These are phyloP conservation scores for Malus orientalis DNA, from an alignment of 306 rosid genomes.

Conservation along the genomic window DNA sequence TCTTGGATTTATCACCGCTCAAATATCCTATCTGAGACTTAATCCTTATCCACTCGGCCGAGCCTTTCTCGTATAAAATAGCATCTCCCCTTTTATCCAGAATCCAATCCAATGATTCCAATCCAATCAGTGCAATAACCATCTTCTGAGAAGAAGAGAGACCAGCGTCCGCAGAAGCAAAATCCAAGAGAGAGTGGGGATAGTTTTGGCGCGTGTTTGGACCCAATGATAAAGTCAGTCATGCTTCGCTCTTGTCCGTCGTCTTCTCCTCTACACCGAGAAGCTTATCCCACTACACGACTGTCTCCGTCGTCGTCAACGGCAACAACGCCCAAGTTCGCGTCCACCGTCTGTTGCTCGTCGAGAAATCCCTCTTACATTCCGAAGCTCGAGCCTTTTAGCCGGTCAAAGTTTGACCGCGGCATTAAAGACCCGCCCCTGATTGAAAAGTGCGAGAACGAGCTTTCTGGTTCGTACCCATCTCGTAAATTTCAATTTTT, in stretches of 20 bases:
- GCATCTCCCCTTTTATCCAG: not conserved
- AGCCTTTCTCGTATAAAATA: not conserved
- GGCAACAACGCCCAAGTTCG: conserved; percentile 8
- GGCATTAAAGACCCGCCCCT: conserved; percentile 58
- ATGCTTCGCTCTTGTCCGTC: conserved; percentile 34
- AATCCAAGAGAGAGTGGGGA: not conserved
- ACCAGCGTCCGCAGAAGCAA: too few species aligned
- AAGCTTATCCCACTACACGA: conserved; percentile 10
- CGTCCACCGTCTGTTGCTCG: conserved; percentile 34
- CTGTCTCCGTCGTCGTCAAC: not conserved
- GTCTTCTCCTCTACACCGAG: conserved; percentile 26
- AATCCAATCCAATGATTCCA: not conserved
- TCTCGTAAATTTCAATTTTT: not conserved
- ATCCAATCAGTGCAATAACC: not conserved
- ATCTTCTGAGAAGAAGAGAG: not conserved
- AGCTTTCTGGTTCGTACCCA: conserved; percentile 41
- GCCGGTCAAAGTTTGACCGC: conserved; percentile 61
- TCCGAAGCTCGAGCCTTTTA: conserved; percentile 86
- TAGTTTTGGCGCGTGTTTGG: not conserved
- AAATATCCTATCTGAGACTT: conserved; percentile 1
- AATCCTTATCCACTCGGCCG: conserved; percentile 21
- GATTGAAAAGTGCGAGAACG: conserved; percentile 64
- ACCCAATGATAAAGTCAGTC: conserved; percentile 31
- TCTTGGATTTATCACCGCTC: not conserved
- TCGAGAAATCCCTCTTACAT: conserved; percentile 48